Evolutionary conservation across 148 eudicot genomes (phyloP).

Genomic region (Nyssa sinensis): DNA sequence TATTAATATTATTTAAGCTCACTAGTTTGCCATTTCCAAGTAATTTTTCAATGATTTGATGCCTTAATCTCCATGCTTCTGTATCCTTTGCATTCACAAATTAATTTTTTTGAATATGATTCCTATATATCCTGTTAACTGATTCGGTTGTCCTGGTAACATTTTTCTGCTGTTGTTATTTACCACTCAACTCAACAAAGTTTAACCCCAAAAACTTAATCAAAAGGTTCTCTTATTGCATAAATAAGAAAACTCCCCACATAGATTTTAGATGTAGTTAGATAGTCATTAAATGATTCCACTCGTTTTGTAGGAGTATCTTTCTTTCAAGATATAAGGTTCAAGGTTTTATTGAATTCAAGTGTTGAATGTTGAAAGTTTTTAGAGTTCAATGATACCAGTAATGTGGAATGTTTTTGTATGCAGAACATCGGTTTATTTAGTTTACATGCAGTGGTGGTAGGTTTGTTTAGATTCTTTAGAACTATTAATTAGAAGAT

Average conservation of each 20-base stretch:
- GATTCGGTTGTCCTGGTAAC: background rate
- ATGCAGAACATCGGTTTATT: too few species aligned
- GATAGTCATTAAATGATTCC: too few species aligned
- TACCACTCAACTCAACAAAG: background rate
- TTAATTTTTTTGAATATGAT: background rate
- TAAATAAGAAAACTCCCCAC: background rate
- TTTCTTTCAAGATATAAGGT: too few species aligned
- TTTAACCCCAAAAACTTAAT: background rate
- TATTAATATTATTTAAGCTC: background rate
- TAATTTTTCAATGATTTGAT: background rate
- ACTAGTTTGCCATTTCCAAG: background rate
- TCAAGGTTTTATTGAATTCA: too few species aligned
- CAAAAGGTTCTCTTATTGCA: background rate
- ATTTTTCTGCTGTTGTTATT: background rate
- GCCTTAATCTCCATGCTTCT: background rate
- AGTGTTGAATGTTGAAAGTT: too few species aligned
- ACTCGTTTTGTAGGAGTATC: too few species aligned
- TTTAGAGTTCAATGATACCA: too few species aligned
- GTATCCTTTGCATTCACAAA: background rate
- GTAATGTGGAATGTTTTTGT: too few species aligned
- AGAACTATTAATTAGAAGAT: too few species aligned
- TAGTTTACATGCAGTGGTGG: too few species aligned
- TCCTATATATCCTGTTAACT: background rate
- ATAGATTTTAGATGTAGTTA: background rate
- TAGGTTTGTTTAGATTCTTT: too few species aligned